phyloP scores from a whole-genome alignment of 2,329 filamentous ascomycete species.

The Scytalidium lignicola region DNA sequence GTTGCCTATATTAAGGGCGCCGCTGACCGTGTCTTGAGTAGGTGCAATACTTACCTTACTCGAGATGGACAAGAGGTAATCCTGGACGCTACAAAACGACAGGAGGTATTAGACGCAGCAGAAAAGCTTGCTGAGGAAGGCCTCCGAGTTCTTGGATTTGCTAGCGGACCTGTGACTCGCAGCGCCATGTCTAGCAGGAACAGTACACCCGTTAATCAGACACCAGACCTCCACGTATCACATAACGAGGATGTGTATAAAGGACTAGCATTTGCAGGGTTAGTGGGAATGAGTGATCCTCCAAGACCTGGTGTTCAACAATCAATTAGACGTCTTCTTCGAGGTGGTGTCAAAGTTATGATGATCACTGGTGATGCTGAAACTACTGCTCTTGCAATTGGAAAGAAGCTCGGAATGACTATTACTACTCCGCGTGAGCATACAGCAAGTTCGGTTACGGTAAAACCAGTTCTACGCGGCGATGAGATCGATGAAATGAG shows the following conservation, averaged over 20 bases:
- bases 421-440: slow-evolving; percentile 54
- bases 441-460: slow-evolving; percentile 49
- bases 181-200: slow-evolving; percentile 43
- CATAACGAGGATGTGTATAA: slow-evolving; percentile 70
- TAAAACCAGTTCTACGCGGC: slow-evolving; percentile 73
- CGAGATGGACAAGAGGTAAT: slow-evolving; percentile 81
- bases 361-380: slow-evolving; percentile 99
- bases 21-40: slow-evolving; percentile 76
- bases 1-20: slow-evolving; percentile 95
- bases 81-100: slow-evolving; percentile 68
- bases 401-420: slow-evolving; percentile 90
- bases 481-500: slow-evolving; percentile 93
- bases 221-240: slow-evolving; percentile 20
- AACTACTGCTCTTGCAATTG: slow-evolving; percentile 90
- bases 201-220: slow-evolving; percentile 41
- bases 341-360: slow-evolving; percentile 91
- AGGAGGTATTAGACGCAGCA: slow-evolving; percentile 73
- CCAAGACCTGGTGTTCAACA: slow-evolving; percentile 84
- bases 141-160: slow-evolving; percentile 86
- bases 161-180: slow-evolving; percentile 67
- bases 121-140: slow-evolving; percentile 85
- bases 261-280: slow-evolving; percentile 80
- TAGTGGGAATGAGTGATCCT: slow-evolving; percentile 97
- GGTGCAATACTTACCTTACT: slow-evolving; percentile 87
- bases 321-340: slow-evolving; percentile 84